These are phyloP conservation scores for Penicillium paxilli DNA, from an alignment of 495 filamentous ascomycete genomes.

Conservation along the genomic window DNA sequence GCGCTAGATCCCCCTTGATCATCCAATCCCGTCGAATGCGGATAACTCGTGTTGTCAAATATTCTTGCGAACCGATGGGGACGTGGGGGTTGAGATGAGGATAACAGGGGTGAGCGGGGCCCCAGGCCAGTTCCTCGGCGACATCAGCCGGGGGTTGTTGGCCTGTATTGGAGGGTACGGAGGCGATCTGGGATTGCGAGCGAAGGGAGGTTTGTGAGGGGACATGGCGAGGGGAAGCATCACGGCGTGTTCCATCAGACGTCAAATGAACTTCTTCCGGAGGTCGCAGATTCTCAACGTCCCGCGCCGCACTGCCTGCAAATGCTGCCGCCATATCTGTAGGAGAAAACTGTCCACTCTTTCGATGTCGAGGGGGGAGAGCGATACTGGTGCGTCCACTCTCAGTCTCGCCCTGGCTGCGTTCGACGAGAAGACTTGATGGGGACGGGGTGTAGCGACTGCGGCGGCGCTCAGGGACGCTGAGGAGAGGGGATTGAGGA, in stretches of 20 bases:
- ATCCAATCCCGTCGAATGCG: conserved; percentile 91
- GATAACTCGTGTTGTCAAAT: conserved; percentile 80
- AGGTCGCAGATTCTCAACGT: conserved; percentile 31
- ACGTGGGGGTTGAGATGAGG: conserved; percentile 94
- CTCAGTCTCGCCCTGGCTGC: conserved; percentile 52
- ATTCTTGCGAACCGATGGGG: conserved; percentile 70
- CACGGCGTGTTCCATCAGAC: conserved; percentile 23
- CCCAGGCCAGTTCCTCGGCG: conserved; percentile 66
- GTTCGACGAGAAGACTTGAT: conserved; percentile 66
- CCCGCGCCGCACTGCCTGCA: conserved; percentile 32
- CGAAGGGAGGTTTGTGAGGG: conserved; percentile 42
- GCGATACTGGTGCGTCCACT: conserved; percentile 66
- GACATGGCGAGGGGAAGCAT: conserved; percentile 35
- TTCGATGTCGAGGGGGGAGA: conserved; percentile 58
- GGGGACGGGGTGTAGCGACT: conserved; percentile 53
- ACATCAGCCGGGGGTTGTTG: conserved; percentile 47
- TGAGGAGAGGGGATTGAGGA: conserved; percentile 61
- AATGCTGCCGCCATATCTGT: conserved; percentile 48
- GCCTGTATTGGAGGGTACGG: conserved; percentile 40
- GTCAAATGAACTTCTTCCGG: conserved; percentile 34
- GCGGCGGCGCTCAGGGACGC: conserved; percentile 65
- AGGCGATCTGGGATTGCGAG: conserved; percentile 43
- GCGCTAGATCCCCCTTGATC: conserved; percentile 84
- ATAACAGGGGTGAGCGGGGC: conserved; percentile 85
- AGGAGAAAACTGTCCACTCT: conserved; percentile 34